Evolutionary conservation across 2,329 filamentous ascomycete genomes (phyloP).

Genomic region (Exophiala bonariae): DNA sequence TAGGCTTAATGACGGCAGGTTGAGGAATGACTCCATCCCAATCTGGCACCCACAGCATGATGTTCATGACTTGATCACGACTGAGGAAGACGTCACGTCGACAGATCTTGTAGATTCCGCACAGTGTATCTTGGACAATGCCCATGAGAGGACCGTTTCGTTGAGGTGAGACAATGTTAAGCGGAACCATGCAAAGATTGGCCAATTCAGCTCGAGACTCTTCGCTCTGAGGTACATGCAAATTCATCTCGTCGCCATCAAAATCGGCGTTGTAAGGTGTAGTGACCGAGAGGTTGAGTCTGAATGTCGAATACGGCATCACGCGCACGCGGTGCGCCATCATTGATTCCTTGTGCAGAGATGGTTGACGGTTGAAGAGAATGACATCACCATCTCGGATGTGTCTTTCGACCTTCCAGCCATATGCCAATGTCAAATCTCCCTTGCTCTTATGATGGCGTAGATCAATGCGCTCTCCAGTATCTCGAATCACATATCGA

Average conservation of each 20-base stretch:
- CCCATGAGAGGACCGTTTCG: slow-evolving; percentile 97
- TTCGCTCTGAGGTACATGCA: slow-evolving; percentile 97
- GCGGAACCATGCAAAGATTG: slow-evolving; percentile 94
- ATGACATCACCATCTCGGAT: slow-evolving; percentile 95
- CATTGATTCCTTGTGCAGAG: slow-evolving; percentile 99
- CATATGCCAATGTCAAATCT: slow-evolving; percentile 85
- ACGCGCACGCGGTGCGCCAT: slow-evolving; percentile 98
- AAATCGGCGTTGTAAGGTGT: slow-evolving; percentile 99
- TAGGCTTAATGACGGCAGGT: slow-evolving; percentile 90
- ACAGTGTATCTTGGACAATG: slow-evolving; percentile 97
- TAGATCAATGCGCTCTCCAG: slow-evolving; percentile 91
- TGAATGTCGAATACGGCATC: slow-evolving; percentile 99
- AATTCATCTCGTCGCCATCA: slow-evolving; percentile 99
- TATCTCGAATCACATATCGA: slow-evolving; percentile 91
- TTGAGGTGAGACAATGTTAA: slow-evolving; percentile 97
- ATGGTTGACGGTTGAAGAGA: slow-evolving; percentile 99
- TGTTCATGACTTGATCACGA: slow-evolving; percentile 91
- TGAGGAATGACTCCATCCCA: slow-evolving; percentile 95
- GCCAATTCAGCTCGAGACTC: slow-evolving; percentile 94
- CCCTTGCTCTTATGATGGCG: slow-evolving; percentile 87
- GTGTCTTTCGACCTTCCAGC: slow-evolving; percentile 98
- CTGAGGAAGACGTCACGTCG: slow-evolving; percentile 87
- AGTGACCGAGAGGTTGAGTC: slow-evolving; percentile 94
- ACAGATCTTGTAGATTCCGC: slow-evolving; percentile 95
- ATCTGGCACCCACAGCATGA: slow-evolving; percentile 94